phyloP scores from a whole-genome alignment of 148 eudicot genomes.

The Camellia lanceoleosa region DNA sequence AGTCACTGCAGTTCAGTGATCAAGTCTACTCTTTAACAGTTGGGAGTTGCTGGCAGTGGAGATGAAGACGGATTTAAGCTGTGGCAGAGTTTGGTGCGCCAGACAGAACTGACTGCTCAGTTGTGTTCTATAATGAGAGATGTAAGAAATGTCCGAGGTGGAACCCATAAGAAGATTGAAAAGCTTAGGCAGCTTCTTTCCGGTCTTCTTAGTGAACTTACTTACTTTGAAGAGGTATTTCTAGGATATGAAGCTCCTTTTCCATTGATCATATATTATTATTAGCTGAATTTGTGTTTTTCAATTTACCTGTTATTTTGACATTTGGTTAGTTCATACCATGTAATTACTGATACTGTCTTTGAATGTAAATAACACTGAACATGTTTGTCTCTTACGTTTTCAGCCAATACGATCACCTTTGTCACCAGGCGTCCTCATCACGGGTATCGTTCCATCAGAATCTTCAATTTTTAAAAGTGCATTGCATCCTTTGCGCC shows the following conservation, averaged over 20 bases:
- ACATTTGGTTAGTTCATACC: not conserved
- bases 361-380: not conserved
- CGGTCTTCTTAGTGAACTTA: constrained; percentile 93
- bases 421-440: constrained; percentile 74
- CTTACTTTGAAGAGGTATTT: constrained; percentile 93
- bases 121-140: constrained; percentile 90
- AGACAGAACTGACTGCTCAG: constrained; percentile 96
- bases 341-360: not conserved
- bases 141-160: constrained; percentile 86
- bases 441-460: constrained; percentile 86
- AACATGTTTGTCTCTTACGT: not conserved
- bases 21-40: constrained; percentile 35
- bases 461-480: constrained; percentile 93
- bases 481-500: constrained; percentile 78
- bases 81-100: constrained; percentile 98
- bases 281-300: not conserved
- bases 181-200: constrained; percentile 97
- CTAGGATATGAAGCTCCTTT: constrained; percentile 1
- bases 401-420: constrained; percentile 93
- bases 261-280: not conserved
- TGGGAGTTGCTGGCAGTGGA: constrained; percentile 57
- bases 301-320: not conserved
- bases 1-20: not conserved
- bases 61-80: constrained; percentile 83
- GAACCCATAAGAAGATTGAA: constrained; percentile 90